Percentiles rank a stretch among this genome's conserved stretches.
Evolutionary conservation across 768 basidiomycete genomes (phyloP).

Genomic region (Mycena leptocephala): DNA sequence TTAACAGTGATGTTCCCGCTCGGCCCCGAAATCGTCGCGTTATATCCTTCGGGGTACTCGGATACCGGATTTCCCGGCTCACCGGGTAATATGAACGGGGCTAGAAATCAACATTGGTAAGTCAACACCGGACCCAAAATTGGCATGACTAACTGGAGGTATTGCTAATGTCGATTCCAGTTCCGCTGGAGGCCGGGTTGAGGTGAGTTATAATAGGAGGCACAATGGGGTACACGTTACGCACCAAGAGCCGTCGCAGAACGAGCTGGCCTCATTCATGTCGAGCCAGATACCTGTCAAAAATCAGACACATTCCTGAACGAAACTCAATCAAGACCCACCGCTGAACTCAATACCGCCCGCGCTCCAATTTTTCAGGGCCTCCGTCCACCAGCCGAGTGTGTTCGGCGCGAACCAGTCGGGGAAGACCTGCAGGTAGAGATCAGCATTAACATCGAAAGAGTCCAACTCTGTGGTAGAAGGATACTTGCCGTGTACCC

Average conservation of each 20-base stretch:
- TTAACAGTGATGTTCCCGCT: slow-evolving; percentile 86
- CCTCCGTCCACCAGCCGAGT: slow-evolving; percentile 74
- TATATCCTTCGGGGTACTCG: slow-evolving; percentile 84
- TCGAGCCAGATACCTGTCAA: slow-evolving; percentile 74
- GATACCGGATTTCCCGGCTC: slow-evolving; percentile 66
- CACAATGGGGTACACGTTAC: slow-evolving; percentile 5
- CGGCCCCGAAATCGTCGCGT: slow-evolving; percentile 72
- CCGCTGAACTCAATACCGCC: slow-evolving; percentile 65
- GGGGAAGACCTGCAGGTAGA: slow-evolving; percentile 64
- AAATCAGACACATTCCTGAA: neutral
- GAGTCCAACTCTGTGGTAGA: neutral
- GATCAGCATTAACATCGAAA: neutral
- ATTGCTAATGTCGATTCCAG: slow-evolving; percentile 70
- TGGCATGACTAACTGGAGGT: slow-evolving; percentile 45
- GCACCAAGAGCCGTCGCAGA: slow-evolving; percentile 75
- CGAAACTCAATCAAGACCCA: neutral
- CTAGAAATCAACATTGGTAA: neutral
- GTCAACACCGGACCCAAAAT: neutral
- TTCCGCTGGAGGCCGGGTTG: slow-evolving; percentile 59
- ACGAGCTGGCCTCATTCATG: slow-evolving; percentile 80
- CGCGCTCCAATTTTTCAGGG: slow-evolving; percentile 68
- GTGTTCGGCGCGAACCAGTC: slow-evolving; percentile 75
- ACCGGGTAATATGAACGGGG: slow-evolving; percentile 72
- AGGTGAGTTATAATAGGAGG: neutral
- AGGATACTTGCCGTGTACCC: slow-evolving; percentile 72